Base-by-base conservation (phyloP, 2,329 filamentous ascomycete species). In the Dothideomycetidae sp. region DNA sequence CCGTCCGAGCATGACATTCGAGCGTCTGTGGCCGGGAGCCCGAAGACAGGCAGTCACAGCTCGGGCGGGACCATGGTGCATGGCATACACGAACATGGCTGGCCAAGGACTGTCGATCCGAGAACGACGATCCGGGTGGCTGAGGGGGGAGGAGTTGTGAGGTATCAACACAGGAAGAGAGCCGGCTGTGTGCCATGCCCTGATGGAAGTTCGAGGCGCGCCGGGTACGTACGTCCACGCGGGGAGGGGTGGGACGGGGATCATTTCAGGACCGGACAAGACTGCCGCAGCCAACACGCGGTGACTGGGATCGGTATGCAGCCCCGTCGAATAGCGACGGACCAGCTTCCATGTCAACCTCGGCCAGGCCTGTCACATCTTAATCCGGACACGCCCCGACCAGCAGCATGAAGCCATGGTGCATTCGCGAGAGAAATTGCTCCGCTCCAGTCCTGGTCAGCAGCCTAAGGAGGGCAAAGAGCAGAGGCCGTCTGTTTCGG, bases 181-280 rank as follows among this genome's bases (percentile, higher is more conserved):
- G n/a, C 21, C 21, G 21, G 21, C 21, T n/a, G 7, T 26, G 21
- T 26, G 21, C 21, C 21, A 7, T 26, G 21, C 21, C 21, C 21
- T 26, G 21, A 26, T n/a, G 21, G n/a, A n/a, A n/a, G 21, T 26
- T 26, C 21, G 21, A 26, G 21, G 21, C 21, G 7, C n/a, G 21
- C n/a, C 7, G n/a, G n/a, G n/a, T n/a, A n/a, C n/a, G 21, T n/a
- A 26, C 21, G 21, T n/a, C 21, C 21, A 26, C 21, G 21, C 21
- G 21, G 21, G 21, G 21, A 26, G 21, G 21, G 21, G 21, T 26
- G 21, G 21, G 21, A 26, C 21, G 21, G 29, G 26, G 19, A 38
- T 38, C 29, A 38, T 38, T 38, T 38, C 36, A 38, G 36, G 36
- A 38, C 36, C 36, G 29, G 36, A 32, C 36, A 29, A 19, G 36